Conservation (phyloP, 495 filamentous ascomycete species). For the Hyaloscypha hepaticicola region DNA sequence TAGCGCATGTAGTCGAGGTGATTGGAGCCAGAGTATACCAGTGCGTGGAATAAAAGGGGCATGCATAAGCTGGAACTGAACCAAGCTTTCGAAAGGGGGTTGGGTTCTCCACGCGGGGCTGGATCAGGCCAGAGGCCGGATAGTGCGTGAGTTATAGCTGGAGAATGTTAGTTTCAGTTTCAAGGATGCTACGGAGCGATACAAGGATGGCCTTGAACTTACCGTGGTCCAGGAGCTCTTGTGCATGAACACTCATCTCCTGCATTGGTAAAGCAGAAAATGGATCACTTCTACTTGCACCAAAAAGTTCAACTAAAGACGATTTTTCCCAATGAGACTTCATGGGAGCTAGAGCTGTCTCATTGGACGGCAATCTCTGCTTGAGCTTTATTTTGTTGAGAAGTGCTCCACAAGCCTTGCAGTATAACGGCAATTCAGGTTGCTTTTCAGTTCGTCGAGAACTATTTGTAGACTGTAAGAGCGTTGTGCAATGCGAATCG, state of each 20-base stretch:
- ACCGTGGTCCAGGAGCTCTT: slow-evolving; percentile 3
- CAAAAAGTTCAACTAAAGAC: not conserved
- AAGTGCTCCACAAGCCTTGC: not conserved
- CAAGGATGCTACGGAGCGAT: not conserved
- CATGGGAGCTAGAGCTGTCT: not conserved
- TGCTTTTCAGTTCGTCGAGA: not conserved
- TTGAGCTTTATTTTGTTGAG: not conserved
- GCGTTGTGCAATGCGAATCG: not conserved
- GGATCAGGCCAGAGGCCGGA: slow-evolving; percentile 6
- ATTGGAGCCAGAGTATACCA: slow-evolving; percentile 4
- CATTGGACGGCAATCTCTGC: not conserved
- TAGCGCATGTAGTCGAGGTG: slow-evolving; percentile 6
- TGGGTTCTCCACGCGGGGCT: not conserved
- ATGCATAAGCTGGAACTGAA: not conserved
- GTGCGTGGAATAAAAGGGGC: slow-evolving; percentile 9
- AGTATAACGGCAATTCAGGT: not conserved
- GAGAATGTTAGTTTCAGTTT: not conserved
- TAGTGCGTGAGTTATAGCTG: slow-evolving; percentile 8
- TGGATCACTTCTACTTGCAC: slow-evolving; percentile 5
- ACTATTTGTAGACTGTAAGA: too few relatives aligned
- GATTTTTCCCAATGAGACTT: not conserved
- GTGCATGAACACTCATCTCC: not conserved
- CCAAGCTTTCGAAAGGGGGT: slow-evolving; percentile 3
- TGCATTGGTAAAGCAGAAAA: not conserved
- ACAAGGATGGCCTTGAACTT: not conserved